These are phyloP conservation scores for Lipomyces yamanashiensis DNA, from an alignment of 805 yeast species.

Conservation along the genomic window DNA sequence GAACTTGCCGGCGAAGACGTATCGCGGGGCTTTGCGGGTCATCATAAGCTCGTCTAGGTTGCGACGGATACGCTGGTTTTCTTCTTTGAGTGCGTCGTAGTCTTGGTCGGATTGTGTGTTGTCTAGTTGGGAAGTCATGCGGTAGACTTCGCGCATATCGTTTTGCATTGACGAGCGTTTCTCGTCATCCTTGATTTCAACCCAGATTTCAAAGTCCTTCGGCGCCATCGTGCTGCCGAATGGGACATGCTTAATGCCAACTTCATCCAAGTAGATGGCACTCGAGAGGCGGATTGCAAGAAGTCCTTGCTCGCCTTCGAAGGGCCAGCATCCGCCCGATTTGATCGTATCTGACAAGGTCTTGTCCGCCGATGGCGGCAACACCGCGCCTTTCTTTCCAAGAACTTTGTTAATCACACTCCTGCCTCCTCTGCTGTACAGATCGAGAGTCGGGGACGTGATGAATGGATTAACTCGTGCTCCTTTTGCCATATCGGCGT, in stretches of 20 bases:
- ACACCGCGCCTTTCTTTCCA: neutral
- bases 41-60: neutral
- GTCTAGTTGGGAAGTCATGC: neutral
- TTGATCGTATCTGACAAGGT: constrained; percentile 36
- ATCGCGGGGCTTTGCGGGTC: constrained; percentile 14
- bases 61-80: neutral
- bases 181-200: constrained; percentile 34
- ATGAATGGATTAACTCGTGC: constrained; percentile 37
- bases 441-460: constrained; percentile 39
- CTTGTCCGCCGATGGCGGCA: neutral
- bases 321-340: constrained; percentile 46
- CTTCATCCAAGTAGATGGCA: constrained; percentile 35
- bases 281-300: constrained; percentile 41
- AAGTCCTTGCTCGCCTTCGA: constrained; percentile 41
- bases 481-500: constrained; percentile 37
- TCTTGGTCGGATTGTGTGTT: too few relatives aligned
- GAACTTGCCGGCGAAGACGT: constrained; percentile 36
- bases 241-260: constrained; percentile 41
- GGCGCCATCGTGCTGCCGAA: constrained; percentile 42
- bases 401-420: neutral
- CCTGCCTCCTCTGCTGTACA: neutral
- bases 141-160: neutral
- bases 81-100: neutral
- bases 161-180: constrained; percentile 16
- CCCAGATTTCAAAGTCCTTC: constrained; percentile 41